Conservation (phyloP, 2,329 filamentous ascomycete genomes). For the Fusarium tanahbumbuense region DNA sequence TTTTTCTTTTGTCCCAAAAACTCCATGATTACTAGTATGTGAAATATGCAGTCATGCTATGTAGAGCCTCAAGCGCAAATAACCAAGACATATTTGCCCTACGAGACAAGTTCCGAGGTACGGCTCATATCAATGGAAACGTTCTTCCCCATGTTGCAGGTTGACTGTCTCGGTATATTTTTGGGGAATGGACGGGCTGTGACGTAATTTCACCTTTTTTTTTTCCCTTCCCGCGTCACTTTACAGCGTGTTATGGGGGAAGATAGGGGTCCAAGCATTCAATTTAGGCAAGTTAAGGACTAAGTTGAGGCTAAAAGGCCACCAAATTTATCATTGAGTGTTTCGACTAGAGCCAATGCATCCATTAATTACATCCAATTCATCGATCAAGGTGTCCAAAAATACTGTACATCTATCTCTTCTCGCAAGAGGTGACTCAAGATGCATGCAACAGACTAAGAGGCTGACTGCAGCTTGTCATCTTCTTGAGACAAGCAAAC, state of each 20-base stretch:
- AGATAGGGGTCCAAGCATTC: conserved; percentile 20
- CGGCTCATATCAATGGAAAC: background rate
- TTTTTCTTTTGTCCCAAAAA: background rate
- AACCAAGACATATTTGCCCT: background rate
- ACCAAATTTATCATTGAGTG: background rate
- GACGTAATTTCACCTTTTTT: conserved; percentile 29
- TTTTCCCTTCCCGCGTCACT: background rate
- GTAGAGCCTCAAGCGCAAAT: background rate
- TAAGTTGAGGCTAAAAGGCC: background rate
- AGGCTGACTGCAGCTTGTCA: conserved; percentile 36
- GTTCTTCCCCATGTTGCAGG: conserved; percentile 9
- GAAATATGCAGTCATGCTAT: background rate
- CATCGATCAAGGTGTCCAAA: background rate
- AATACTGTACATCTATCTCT: background rate
- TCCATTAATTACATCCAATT: background rate
- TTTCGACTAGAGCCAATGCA: background rate
- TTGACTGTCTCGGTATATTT: conserved; percentile 12
- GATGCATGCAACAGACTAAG: conserved; percentile 8
- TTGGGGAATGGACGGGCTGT: conserved; percentile 13
- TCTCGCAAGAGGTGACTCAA: conserved; percentile 10
- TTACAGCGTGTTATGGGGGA: background rate
- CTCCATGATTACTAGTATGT: background rate
- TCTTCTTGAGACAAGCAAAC: conserved; percentile 10
- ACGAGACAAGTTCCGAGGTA: conserved; percentile 7
- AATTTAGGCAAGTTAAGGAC: background rate